These are phyloP conservation scores for Dryadomyces quercus-mongolicae DNA, from an alignment of 2,329 filamentous ascomycete species.

Conservation along the genomic window DNA sequence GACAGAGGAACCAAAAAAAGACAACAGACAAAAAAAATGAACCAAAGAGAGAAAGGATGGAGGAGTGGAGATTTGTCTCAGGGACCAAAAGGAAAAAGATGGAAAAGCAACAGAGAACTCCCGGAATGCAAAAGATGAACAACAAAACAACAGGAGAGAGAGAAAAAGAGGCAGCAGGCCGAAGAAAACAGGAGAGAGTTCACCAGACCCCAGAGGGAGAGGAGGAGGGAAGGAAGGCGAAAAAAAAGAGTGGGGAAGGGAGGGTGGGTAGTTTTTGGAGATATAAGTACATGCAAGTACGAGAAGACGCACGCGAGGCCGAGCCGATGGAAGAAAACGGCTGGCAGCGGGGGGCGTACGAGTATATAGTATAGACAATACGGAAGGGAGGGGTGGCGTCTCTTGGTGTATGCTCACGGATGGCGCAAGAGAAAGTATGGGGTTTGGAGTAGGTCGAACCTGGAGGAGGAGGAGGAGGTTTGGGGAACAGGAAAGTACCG, in stretches of 20 bases:
- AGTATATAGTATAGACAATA: no score
- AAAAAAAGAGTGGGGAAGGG: slow-evolving; percentile 8
- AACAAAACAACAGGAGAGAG: not conserved
- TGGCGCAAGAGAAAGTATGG: not conserved
- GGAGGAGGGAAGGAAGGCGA: slow-evolving; percentile 1
- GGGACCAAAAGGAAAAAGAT: not conserved
- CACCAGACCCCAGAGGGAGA: not conserved
- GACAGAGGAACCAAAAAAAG: not conserved
- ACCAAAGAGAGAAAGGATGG: not conserved
- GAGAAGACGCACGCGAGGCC: not conserved
- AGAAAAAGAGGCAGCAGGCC: no score
- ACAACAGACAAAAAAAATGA: not conserved
- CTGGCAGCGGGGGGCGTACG: not conserved
- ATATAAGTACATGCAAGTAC: not conserved
- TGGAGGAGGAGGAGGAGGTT: no score
- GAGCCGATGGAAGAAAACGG: not conserved
- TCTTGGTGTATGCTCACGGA: not conserved
- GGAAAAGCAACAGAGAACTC: not conserved
- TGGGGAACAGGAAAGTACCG: not conserved
- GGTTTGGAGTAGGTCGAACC: not conserved
- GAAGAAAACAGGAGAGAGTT: slow-evolving; percentile 6
- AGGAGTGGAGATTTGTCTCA: slow-evolving; percentile 10
- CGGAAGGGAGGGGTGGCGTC: no score
- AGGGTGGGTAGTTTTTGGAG: slow-evolving; percentile 1
- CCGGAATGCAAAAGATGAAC: not conserved